Evolutionary conservation across 345 rosid genomes (phyloP).

Genomic region (Psidium friedrichsthalianum): DNA sequence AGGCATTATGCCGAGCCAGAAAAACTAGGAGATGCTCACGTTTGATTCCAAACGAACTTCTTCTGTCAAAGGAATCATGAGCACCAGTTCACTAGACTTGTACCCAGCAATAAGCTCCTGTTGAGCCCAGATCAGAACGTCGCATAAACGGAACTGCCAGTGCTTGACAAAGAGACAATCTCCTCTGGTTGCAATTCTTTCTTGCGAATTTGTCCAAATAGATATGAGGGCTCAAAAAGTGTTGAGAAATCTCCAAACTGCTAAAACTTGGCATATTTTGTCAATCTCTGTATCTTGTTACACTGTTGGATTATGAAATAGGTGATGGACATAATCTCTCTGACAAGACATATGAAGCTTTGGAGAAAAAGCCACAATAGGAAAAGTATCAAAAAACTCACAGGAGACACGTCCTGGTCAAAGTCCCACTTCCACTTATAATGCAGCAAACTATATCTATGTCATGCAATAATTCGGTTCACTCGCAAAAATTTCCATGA

Average conservation of each 20-base stretch:
- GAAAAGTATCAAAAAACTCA: not conserved
- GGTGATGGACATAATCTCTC: too few relatives aligned
- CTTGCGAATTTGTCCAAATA: not conserved
- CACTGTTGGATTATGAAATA: too few relatives aligned
- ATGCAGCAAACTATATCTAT: not conserved
- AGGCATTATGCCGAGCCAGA: not conserved
- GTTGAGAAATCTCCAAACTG: not conserved
- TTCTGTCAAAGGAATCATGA: too few relatives aligned
- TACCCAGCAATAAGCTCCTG: not conserved
- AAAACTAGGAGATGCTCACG: too few relatives aligned
- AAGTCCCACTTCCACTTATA: not conserved
- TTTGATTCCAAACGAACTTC: too few relatives aligned
- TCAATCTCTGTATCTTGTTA: not conserved
- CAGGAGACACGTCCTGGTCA: not conserved
- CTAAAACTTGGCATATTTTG: not conserved
- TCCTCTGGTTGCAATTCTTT: accelerated
- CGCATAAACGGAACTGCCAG: accelerated
- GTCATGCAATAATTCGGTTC: not conserved
- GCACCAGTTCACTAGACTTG: not conserved
- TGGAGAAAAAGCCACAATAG: not conserved
- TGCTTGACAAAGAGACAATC: not conserved
- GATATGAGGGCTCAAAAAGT: not conserved
- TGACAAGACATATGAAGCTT: too few relatives aligned
- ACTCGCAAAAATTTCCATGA: not conserved
- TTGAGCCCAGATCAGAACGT: not conserved